Conservation (phyloP, 1,139 yeast species). For the Citeromyces hawaiiensis region DNA sequence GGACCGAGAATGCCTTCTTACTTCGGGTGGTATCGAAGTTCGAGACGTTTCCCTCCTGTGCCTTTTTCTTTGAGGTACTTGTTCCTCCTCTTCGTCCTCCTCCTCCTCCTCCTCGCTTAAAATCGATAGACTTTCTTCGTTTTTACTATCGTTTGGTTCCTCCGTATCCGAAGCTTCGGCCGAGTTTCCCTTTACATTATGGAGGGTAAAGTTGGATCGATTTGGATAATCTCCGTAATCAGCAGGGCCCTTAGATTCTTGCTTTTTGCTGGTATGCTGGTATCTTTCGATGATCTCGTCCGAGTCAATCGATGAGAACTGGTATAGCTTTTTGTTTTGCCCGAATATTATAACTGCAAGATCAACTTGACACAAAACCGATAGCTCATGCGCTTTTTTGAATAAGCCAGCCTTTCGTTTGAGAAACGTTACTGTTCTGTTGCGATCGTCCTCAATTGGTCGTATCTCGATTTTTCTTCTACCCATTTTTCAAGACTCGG, state of each 20-base stretch:
- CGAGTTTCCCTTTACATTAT: not conserved
- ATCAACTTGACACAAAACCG: constrained; percentile 87
- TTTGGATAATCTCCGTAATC: constrained; percentile 21
- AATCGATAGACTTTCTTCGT: constrained; percentile 4
- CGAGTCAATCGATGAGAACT: constrained; percentile 65
- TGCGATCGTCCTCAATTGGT: constrained; percentile 84
- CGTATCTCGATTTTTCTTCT: constrained; percentile 92
- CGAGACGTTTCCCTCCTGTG: not conserved
- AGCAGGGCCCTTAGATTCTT: constrained; percentile 48
- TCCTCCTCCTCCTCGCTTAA: not conserved
- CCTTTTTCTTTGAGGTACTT: not conserved
- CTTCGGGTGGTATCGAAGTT: not conserved
- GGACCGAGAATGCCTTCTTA: not conserved
- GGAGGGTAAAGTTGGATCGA: not conserved
- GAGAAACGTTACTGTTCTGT: constrained; percentile 79
- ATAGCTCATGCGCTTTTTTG: constrained; percentile 90
- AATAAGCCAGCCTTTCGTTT: constrained; percentile 91
- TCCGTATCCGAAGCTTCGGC: constrained; percentile 10
- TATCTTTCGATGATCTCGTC: constrained; percentile 47
- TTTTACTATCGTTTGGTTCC: constrained; percentile 6
- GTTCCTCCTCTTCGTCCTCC: not conserved
- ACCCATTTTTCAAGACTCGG: constrained; percentile 44
- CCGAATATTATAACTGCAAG: constrained; percentile 84
- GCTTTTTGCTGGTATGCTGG: constrained; percentile 23
- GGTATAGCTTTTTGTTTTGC: constrained; percentile 69